Base-by-base conservation (phyloP, 768 basidiomycete genomes). In the Jaapia argillacea region DNA sequence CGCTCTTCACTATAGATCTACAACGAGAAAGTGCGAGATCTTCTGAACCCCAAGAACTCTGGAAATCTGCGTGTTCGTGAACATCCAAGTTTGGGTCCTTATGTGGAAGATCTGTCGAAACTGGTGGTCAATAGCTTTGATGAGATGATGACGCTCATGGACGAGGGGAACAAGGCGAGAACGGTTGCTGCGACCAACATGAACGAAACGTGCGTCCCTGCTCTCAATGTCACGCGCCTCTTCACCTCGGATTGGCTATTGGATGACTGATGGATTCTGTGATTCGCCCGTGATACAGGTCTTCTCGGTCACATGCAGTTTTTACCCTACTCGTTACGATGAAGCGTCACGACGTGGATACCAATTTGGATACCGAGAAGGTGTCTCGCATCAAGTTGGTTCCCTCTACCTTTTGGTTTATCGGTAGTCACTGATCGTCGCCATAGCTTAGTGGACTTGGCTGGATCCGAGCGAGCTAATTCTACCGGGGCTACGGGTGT, bases 81-180 rank as follows among this genome's bases (percentile, higher is more conserved):
- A 65, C 96, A 98, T 58, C 96, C 96, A 12, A 89, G 79, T 61
- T 64, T 90, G 41, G 92, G 92, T 4, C 94, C 96, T n/a, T 99
- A 99, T 60, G 96, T 99, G 41, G 96, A 99, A 65, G 91, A 94
- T 67, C 71, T 99, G 45, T 91, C 89, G 55, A 90, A 90, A 63
- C 77, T 98, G 43, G 83, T 83, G 23, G 96, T 98, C 36, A 81
- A 76, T 57, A 85, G 72, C 60, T 98, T 93, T 58, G 78, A 86
- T 24, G 94, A 96, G 60, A 96, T 99, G 85, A 94, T 96, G 85
- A 90, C 84, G 4, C 82, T 99, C 58, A 98, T 98, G 94, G 94
- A 99, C 67, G 94, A 99, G 62, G 94, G 94, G 28, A 99, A 97
- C 64, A 97, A 98, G 68, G 93, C 96, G 41, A 73, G 96, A 40